These are phyloP conservation scores for Coemansia pectinata DNA, from an alignment of 192 early-diverging fungal species.

Conservation along the genomic window DNA sequence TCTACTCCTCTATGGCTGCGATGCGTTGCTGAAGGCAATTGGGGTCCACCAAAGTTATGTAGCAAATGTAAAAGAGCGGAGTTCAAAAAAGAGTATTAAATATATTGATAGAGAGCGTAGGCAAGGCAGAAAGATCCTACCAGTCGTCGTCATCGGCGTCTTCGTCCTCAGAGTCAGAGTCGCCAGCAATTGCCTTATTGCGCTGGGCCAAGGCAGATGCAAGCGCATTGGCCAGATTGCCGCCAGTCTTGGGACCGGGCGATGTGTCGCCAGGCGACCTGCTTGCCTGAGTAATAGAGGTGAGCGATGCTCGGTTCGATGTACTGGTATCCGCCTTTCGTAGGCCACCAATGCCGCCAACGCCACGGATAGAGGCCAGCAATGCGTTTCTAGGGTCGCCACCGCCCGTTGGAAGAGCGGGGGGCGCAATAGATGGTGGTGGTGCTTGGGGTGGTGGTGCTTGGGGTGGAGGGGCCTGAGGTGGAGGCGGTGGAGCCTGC, in stretches of 20 bases:
- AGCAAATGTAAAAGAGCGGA: too few relatives aligned
- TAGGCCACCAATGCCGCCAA: constrained; percentile 37
- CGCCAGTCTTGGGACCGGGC: constrained; percentile 40
- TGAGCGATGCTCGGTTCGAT: constrained; percentile 30
- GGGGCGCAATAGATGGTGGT: constrained; percentile 1
- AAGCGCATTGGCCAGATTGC: constrained; percentile 53
- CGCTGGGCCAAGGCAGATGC: constrained; percentile 51
- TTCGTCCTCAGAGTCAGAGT: constrained; percentile 53
- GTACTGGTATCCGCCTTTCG: constrained; percentile 36
- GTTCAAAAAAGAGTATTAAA: too few relatives aligned
- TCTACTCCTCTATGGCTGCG: not conserved
- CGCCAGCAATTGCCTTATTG: constrained; percentile 51
- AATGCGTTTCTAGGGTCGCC: constrained; percentile 33
- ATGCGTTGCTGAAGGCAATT: not conserved
- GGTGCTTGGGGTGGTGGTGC: constrained; percentile 9
- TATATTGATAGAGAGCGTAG: not conserved
- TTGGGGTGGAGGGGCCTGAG: constrained; percentile 19
- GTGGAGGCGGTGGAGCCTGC: constrained; percentile 8
- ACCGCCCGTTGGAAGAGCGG: constrained; percentile 16
- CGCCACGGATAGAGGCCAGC: constrained; percentile 46
- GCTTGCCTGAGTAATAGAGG: constrained; percentile 13
- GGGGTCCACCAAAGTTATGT: not conserved
- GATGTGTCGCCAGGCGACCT: constrained; percentile 45
- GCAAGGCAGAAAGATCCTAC: constrained; percentile 18
- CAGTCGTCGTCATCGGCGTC: constrained; percentile 54